phyloP scores from a whole-genome alignment of 441 rosid genomes.

The Pelargonium australe region DNA sequence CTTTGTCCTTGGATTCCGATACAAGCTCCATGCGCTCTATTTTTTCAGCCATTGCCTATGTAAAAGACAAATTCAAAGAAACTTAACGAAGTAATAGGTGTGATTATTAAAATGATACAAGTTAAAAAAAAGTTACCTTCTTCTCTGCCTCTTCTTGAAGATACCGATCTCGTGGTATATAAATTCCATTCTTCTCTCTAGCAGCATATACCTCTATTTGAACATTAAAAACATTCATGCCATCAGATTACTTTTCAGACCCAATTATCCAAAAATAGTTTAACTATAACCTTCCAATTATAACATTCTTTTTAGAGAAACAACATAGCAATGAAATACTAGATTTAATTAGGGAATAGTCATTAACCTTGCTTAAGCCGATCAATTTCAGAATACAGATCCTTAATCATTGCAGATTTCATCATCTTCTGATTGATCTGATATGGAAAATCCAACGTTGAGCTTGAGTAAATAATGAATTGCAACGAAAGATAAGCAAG shows the following conservation, averaged over 20 bases:
- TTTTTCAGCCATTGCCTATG: constrained; percentile 94
- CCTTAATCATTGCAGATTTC: constrained; percentile 32
- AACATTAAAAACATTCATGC: not conserved
- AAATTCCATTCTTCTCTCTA: constrained; percentile 96
- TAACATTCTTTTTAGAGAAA: not conserved
- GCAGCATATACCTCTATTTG: constrained; percentile 89
- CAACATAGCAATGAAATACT: not conserved
- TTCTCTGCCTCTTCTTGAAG: constrained; percentile 93
- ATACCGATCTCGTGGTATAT: constrained; percentile 87
- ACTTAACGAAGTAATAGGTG: not conserved
- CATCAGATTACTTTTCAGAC: not conserved
- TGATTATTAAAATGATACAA: constrained; percentile 1
- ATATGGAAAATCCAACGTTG: not conserved
- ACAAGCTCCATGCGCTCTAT: constrained; percentile 85
- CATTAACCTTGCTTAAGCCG: constrained; percentile 5
- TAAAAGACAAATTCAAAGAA: constrained; percentile 2
- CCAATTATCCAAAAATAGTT: not conserved
- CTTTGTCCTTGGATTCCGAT: constrained; percentile 85
- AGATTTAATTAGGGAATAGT: not conserved
- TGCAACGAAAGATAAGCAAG: not conserved
- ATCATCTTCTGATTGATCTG: constrained; percentile 97
- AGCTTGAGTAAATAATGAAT: not conserved
- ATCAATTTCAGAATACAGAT: constrained; percentile 1
- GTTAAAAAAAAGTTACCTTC: constrained; percentile 39
- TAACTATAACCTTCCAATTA: too few relatives aligned